A percentile compares a stretch with the other conserved stretches of the same genome.
phyloP scores from a whole-genome alignment of 2,329 filamentous ascomycete genomes.

The Bipolaris gigantea region DNA sequence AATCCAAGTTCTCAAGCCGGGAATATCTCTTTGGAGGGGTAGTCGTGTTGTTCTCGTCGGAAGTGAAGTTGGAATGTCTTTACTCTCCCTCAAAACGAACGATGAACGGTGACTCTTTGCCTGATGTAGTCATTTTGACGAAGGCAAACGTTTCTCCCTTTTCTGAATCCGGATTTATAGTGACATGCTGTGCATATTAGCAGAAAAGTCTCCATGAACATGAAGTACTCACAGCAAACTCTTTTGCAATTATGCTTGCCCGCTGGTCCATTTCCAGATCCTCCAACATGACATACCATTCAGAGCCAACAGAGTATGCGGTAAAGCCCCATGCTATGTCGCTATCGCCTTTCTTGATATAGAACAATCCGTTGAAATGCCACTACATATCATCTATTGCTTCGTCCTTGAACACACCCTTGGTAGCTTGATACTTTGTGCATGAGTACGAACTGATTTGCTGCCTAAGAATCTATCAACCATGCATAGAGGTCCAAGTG shows the following conservation, averaged over 20 bases:
- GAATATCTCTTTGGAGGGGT: background rate
- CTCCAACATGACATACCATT: conserved; percentile 27
- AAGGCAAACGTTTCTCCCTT: conserved; percentile 30
- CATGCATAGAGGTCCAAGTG: background rate
- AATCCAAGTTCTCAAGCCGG: conserved; percentile 2
- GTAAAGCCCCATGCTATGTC: conserved; percentile 16
- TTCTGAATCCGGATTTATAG: conserved; percentile 25
- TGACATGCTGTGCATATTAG: conserved; percentile 25
- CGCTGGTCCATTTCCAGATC: background rate
- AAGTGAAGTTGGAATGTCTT: conserved; percentile 13
- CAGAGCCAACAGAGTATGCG: conserved; percentile 8
- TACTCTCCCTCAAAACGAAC: conserved; percentile 23
- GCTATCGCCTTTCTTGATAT: conserved; percentile 9
- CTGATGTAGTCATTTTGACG: conserved; percentile 25
- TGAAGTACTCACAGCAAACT: conserved; percentile 25
- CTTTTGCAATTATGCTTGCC: conserved; percentile 3
- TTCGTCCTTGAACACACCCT: conserved; percentile 14
- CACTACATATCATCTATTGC: conserved; percentile 19
- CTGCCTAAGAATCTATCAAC: background rate
- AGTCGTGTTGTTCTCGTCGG: background rate
- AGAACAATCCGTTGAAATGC: conserved; percentile 29
- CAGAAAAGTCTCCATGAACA: background rate
- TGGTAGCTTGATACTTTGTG: conserved; percentile 3
- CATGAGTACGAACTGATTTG: conserved; percentile 8
- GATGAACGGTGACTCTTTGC: conserved; percentile 18